Evolutionary conservation across 2,329 filamentous ascomycete species (phyloP), one percentile per base, ranked within the genome.

Genomic region (Onygenales sp.): DNA sequence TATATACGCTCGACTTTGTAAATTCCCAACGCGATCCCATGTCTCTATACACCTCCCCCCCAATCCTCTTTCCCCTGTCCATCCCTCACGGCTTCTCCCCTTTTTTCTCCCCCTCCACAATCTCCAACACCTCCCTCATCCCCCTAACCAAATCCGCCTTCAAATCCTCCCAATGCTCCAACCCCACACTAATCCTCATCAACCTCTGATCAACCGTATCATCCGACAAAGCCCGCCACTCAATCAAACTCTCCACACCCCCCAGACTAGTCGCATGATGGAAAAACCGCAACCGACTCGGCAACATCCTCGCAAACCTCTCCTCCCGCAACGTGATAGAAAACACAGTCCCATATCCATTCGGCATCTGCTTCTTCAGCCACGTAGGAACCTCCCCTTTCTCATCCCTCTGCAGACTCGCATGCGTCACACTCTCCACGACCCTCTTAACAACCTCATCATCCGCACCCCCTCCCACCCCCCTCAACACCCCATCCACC

Each of bases 171-270:
- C 87, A 86, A 46, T 80, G 82, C 75, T 98, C 93, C 34, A 96
- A 79, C 0, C 93, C 93, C 36, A 96, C 73, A 67, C 91, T 96
- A 33, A 98, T 73, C 50, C 93, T 75, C 69, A 96, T 64, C 67
- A 97, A 68, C 54, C 81, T 76, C 64, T 77, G 80, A 65, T 94
- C 88, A 40, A 94, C 84, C 1, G 68, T 76, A 2, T 70, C 63
- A 74, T 98, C 93, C 55, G 84, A 85, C 88, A 98, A 93, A 47
- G 86, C 82, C 55, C 93, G 79, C 93, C 93, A 98, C 78, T 98
- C 93, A 61, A 98, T 91, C 74, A 97, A 71, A 64, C 88, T 93
- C 79, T 97, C 93, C 8, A 97, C 89, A 4, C 93, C 92, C 2
- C 93, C 93, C 32, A 97, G 71, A 68, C 88, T 94, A 2, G 93